Percentiles rank a stretch among this genome's conserved stretches.
Evolutionary conservation across 1,139 yeast genomes (phyloP).

Genomic region (Taiozyma sp.): DNA sequence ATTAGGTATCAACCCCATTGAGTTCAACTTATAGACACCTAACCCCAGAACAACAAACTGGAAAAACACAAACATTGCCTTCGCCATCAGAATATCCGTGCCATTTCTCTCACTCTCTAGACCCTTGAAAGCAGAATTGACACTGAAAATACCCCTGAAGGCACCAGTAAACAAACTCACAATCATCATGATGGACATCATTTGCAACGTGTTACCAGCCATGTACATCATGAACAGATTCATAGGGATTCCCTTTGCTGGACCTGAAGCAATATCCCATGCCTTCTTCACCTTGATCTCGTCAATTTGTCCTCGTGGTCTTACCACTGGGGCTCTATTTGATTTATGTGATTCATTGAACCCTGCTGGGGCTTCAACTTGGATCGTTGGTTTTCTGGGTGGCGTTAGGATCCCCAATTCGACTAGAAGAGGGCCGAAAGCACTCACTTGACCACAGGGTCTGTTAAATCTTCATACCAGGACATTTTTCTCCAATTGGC

Average conservation of each 20-base stretch:
- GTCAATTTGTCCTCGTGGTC: constrained; percentile 4
- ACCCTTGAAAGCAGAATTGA: constrained; percentile 42
- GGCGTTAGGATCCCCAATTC: not conserved
- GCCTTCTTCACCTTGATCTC: constrained; percentile 43
- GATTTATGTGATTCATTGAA: not conserved
- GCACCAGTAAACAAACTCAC: constrained; percentile 80
- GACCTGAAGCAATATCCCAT: constrained; percentile 83
- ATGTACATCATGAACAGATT: constrained; percentile 86
- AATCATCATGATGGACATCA: constrained; percentile 90
- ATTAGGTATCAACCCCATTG: constrained; percentile 90
- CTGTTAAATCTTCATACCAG: not conserved
- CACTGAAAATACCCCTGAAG: constrained; percentile 60
- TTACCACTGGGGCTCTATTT: not conserved
- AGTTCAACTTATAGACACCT: constrained; percentile 80
- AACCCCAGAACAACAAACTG: constrained; percentile 64
- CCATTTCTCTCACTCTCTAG: constrained; percentile 33
- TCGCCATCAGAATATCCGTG: constrained; percentile 42
- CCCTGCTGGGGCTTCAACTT: constrained; percentile 4
- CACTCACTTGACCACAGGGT: not conserved
- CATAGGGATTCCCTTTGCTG: constrained; percentile 87
- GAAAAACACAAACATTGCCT: constrained; percentile 47
- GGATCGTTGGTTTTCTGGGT: not conserved
- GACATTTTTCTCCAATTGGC: not conserved
- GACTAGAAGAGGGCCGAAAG: not conserved
- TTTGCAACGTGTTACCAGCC: constrained; percentile 88